These are phyloP conservation scores for Thuja plicata DNA, from an alignment of 83 land plant genomes.

Conservation along the genomic window DNA sequence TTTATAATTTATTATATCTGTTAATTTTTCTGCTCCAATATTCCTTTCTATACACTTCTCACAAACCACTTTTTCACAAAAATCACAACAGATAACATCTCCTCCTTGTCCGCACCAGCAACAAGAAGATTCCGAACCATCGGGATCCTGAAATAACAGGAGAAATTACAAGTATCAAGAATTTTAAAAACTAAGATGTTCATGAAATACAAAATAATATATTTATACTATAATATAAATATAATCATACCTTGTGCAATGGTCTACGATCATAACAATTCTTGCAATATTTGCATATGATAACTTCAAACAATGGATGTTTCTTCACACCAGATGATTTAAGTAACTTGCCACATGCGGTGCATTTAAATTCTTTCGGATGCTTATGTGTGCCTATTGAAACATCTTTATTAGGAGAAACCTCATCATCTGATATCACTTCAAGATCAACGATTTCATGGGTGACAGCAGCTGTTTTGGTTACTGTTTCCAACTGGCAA, in stretches of 20 bases:
- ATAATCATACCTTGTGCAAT: slow-evolving; percentile 47
- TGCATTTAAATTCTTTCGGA: slow-evolving; percentile 43
- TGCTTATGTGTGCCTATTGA: neutral
- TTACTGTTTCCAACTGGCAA: neutral
- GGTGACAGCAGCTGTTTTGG: neutral
- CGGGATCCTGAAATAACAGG: slow-evolving; percentile 57
- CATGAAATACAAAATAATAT: slow-evolving; percentile 9
- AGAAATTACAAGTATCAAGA: neutral
- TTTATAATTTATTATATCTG: slow-evolving; percentile 29
- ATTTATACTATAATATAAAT: neutral
- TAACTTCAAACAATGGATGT: slow-evolving; percentile 74
- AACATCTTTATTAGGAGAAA: neutral
- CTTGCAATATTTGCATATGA: slow-evolving; percentile 68
- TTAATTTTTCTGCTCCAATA: slow-evolving; percentile 47
- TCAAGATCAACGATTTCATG: slow-evolving; percentile 9
- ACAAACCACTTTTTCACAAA: slow-evolving; percentile 77
- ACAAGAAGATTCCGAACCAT: slow-evolving; percentile 76
- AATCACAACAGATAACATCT: slow-evolving; percentile 61
- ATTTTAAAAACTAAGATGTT: neutral
- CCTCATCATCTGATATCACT: neutral
- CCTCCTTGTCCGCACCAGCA: slow-evolving; percentile 83
- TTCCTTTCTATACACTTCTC: slow-evolving; percentile 62
- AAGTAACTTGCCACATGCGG: slow-evolving; percentile 59
- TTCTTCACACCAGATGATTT: slow-evolving; percentile 34
- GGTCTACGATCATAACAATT: slow-evolving; percentile 34